Conservation (phyloP, 768 basidiomycete genomes). For the Tricholoma hemisulphureum region DNA sequence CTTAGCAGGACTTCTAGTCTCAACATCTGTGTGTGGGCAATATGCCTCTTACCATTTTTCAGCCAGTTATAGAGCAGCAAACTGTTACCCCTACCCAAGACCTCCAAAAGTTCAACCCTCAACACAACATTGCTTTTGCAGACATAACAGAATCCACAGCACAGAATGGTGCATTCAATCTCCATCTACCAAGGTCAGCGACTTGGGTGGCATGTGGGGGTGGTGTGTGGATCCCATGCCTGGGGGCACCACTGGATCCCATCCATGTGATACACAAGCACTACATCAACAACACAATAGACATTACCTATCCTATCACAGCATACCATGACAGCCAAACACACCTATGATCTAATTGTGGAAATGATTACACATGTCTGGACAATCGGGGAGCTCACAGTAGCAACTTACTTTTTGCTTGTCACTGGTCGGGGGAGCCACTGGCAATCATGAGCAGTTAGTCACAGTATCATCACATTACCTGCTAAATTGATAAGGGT, state of each 20-base stretch:
- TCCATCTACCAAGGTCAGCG: background rate
- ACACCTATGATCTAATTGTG: too few species aligned
- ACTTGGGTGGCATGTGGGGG: background rate
- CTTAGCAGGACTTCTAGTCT: background rate
- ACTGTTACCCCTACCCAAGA: background rate
- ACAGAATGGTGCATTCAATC: background rate
- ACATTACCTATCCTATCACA: too few species aligned
- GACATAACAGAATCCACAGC: background rate
- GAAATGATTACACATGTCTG: too few species aligned
- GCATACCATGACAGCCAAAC: too few species aligned
- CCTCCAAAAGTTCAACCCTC: background rate
- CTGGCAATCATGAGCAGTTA: too few species aligned
- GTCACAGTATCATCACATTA: too few species aligned
- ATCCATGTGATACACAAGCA: too few species aligned
- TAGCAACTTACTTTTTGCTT: too few species aligned
- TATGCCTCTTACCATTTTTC: background rate
- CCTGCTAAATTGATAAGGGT: too few species aligned
- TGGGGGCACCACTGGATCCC: background rate
- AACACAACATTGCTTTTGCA: background rate
- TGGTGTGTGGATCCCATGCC: background rate
- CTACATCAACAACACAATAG: too few species aligned
- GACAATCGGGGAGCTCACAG: too few species aligned
- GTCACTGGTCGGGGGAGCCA: too few species aligned
- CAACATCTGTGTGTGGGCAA: background rate
- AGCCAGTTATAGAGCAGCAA: background rate